Evolutionary conservation across 805 yeast genomes (phyloP).

Genomic region (Kluyveromyces dobzhanskii): DNA sequence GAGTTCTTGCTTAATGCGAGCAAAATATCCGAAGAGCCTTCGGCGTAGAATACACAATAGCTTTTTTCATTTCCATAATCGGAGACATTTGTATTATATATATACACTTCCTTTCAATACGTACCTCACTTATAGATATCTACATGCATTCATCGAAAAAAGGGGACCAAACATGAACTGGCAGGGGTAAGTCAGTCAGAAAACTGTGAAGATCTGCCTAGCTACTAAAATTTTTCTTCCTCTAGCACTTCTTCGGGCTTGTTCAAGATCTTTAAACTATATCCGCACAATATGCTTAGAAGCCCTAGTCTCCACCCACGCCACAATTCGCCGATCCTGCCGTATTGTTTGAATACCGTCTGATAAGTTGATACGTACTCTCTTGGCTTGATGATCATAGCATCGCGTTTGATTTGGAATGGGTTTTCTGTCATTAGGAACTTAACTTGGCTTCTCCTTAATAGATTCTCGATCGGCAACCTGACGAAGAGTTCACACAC

Average conservation of each 20-base stretch:
- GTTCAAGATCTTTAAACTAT: slow-evolving; percentile 62
- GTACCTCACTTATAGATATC: neutral
- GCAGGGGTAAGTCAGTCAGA: slow-evolving; percentile 3
- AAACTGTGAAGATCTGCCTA: too few relatives aligned
- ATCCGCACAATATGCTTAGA: slow-evolving; percentile 69
- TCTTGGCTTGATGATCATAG: slow-evolving; percentile 52
- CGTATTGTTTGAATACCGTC: slow-evolving; percentile 39
- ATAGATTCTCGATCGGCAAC: slow-evolving; percentile 80
- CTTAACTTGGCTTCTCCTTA: slow-evolving; percentile 75
- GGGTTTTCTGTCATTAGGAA: slow-evolving; percentile 38
- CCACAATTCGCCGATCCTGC: slow-evolving; percentile 42
- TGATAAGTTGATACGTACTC: slow-evolving; percentile 48
- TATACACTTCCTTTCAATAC: neutral
- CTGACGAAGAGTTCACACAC: slow-evolving; percentile 62
- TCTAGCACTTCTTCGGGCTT: slow-evolving; percentile 37
- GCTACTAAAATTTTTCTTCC: slow-evolving; percentile 33
- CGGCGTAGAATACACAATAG: too few relatives aligned
- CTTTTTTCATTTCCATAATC: too few relatives aligned
- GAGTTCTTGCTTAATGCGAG: slow-evolving; percentile 40
- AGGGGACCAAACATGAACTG: neutral
- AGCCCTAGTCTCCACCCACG: slow-evolving; percentile 91
- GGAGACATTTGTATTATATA: too few relatives aligned
- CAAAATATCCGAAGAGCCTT: slow-evolving; percentile 7
- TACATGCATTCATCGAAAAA: neutral
- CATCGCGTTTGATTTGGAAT: slow-evolving; percentile 37